These are phyloP conservation scores for Thelonectria blattea DNA, from an alignment of 2,329 filamentous ascomycete species.

Conservation along the genomic window DNA sequence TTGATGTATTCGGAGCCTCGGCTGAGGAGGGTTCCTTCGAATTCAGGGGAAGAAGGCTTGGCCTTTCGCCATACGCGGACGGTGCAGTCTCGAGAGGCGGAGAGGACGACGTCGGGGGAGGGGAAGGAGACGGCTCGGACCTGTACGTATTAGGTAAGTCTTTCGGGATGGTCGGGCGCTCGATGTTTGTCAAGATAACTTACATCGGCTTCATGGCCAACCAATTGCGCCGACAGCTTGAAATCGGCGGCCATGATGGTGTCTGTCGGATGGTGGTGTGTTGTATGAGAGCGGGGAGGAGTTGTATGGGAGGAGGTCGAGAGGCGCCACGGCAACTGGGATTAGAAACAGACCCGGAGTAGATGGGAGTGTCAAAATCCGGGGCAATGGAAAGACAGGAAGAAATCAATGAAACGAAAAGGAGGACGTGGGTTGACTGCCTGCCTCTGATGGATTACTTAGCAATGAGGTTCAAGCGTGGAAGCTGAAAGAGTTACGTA, in stretches of 20 bases:
- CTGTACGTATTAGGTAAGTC: conserved; percentile 52
- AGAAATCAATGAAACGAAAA: not conserved
- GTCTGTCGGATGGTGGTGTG: conserved; percentile 43
- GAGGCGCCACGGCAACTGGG: not conserved
- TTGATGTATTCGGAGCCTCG: conserved; percentile 90
- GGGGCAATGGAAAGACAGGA: not conserved
- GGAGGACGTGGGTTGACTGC: not conserved
- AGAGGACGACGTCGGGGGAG: conserved; percentile 72
- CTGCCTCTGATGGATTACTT: conserved; percentile 3
- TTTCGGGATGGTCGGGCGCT: conserved; percentile 9
- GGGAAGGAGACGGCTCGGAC: conserved; percentile 88
- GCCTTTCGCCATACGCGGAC: conserved; percentile 84
- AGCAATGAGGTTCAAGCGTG: conserved; percentile 33
- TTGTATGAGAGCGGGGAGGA: conserved; percentile 8
- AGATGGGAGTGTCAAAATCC: not conserved
- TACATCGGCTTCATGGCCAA: conserved; percentile 94
- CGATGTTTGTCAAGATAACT: conserved; percentile 39
- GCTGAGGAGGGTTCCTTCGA: conserved; percentile 78
- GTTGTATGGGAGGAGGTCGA: conserved; percentile 4
- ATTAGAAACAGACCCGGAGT: not conserved
- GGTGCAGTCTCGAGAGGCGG: conserved; percentile 89
- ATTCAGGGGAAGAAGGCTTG: conserved; percentile 69
- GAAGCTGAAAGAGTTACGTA: conserved; percentile 38
- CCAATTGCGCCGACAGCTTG: conserved; percentile 89
- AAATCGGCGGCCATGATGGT: conserved; percentile 69